Percentiles rank a stretch among this genome's conserved stretches.
Evolutionary conservation across 129 eudicot genomes (phyloP).

Genomic region (Escallonia herrerae): DNA sequence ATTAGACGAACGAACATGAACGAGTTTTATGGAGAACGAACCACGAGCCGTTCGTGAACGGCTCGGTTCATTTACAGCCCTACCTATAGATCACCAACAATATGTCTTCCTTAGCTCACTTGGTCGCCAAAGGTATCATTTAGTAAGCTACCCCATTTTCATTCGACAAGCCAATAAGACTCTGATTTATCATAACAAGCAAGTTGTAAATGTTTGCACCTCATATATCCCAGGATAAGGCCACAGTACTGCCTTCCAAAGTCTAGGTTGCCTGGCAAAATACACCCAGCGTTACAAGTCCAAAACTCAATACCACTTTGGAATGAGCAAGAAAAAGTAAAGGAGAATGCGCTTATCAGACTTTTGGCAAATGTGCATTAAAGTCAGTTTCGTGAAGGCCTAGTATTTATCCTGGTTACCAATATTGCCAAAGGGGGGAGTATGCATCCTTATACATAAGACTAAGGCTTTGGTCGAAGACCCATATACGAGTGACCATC

Average conservation of each 20-base stretch:
- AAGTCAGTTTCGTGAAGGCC: conserved; percentile 3
- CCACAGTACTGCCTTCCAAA: conserved; percentile 77
- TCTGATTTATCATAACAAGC: background rate
- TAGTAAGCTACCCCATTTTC: background rate
- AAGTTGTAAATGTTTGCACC: conserved; percentile 32
- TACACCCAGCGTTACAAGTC: background rate
- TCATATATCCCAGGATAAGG: conserved; percentile 92
- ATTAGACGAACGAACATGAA: too few species aligned
- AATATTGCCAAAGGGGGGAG: background rate
- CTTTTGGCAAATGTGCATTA: background rate
- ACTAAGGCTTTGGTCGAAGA: too few species aligned
- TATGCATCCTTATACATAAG: background rate
- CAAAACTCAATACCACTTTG: background rate
- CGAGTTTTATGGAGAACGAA: too few species aligned
- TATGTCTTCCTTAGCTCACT: too few species aligned
- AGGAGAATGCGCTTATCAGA: background rate
- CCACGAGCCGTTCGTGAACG: too few species aligned
- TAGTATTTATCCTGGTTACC: background rate
- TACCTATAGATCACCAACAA: too few species aligned
- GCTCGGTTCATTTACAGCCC: too few species aligned
- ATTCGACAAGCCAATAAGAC: background rate
- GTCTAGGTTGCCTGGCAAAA: conserved; percentile 47
- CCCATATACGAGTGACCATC: too few species aligned
- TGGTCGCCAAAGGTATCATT: too few species aligned
- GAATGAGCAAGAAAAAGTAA: background rate